A percentile compares a stretch with the other conserved stretches of the same genome.
phyloP scores from a whole-genome alignment of 192 early-diverging fungal species.

The Coemansia nantahalensis region DNA sequence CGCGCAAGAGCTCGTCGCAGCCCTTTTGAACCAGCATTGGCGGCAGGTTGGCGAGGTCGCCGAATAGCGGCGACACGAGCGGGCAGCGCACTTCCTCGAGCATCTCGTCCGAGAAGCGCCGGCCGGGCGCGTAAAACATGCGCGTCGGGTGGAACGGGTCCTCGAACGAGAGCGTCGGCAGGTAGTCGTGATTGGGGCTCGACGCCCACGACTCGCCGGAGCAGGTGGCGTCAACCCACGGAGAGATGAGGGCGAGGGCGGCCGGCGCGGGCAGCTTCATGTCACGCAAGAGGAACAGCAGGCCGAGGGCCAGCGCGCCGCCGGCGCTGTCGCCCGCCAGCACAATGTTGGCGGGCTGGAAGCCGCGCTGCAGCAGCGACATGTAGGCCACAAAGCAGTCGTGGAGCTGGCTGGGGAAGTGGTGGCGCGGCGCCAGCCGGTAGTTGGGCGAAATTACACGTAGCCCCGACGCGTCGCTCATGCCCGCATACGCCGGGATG shows the following conservation, averaged over 20 bases:
- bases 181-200: constrained; percentile 29
- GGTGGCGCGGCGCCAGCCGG: constrained; percentile 30
- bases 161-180: constrained; percentile 18
- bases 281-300: constrained; percentile 27
- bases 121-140: constrained; percentile 41
- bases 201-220: constrained; percentile 29
- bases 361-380: constrained; percentile 55
- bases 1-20: constrained; percentile 37
- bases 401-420: constrained; percentile 62
- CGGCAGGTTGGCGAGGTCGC: constrained; percentile 27
- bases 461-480: constrained; percentile 22
- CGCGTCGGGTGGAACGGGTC: constrained; percentile 45
- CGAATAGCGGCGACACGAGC: constrained; percentile 40
- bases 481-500: constrained; percentile 31
- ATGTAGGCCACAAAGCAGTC: constrained; percentile 78
- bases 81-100: constrained; percentile 34
- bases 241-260: constrained; percentile 26
- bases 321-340: constrained; percentile 51
- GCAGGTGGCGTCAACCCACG: constrained; percentile 49
- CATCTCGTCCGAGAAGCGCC: constrained; percentile 17
- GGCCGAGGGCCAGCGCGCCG: constrained; percentile 27
- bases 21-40: constrained; percentile 49
- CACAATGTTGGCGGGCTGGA: constrained; percentile 35
- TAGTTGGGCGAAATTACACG: constrained; percentile 49
- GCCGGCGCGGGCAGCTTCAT: constrained; percentile 13